Evolutionary conservation across 2,329 filamentous ascomycete species (phyloP).

Genomic region (Nannizzia gypsea): DNA sequence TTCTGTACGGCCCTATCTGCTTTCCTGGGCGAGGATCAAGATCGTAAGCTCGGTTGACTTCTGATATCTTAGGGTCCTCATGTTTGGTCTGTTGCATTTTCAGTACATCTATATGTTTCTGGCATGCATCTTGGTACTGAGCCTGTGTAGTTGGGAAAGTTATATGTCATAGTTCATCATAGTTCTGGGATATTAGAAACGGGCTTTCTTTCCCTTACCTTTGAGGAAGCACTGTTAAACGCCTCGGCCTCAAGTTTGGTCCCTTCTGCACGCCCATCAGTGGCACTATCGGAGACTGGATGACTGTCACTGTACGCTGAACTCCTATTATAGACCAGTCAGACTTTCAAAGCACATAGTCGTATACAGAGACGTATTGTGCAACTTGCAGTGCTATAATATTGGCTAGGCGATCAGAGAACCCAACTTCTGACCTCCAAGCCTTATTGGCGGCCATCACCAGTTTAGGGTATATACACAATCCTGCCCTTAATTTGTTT

Average conservation of each 20-base stretch:
- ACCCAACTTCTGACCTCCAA: slow-evolving; percentile 46
- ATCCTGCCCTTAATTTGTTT: not conserved
- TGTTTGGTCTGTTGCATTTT: slow-evolving; percentile 15
- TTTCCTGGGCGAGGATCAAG: slow-evolving; percentile 24
- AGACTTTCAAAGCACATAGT: not conserved
- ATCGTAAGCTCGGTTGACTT: slow-evolving; percentile 16
- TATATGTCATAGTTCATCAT: not conserved
- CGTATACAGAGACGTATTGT: slow-evolving; percentile 3
- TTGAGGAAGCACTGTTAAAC: slow-evolving; percentile 28
- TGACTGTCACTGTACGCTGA: slow-evolving; percentile 38
- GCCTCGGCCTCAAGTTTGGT: slow-evolving; percentile 48
- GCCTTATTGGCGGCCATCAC: slow-evolving; percentile 9
- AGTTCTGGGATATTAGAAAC: not conserved
- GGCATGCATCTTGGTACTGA: slow-evolving; percentile 40
- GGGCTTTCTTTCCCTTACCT: slow-evolving; percentile 21
- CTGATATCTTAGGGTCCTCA: slow-evolving; percentile 16
- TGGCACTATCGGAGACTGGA: slow-evolving; percentile 31
- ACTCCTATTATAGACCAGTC: slow-evolving; percentile 10
- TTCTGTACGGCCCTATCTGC: slow-evolving; percentile 44
- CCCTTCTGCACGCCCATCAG: slow-evolving; percentile 46
- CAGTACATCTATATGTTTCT: slow-evolving; percentile 24
- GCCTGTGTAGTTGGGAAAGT: slow-evolving; percentile 35
- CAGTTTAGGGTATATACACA: not conserved
- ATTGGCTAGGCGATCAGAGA: slow-evolving; percentile 50
- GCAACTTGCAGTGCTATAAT: slow-evolving; percentile 50